These are phyloP conservation scores for Backusella liffmaniae DNA, from an alignment of 192 early-diverging fungal species.

Conservation along the genomic window DNA sequence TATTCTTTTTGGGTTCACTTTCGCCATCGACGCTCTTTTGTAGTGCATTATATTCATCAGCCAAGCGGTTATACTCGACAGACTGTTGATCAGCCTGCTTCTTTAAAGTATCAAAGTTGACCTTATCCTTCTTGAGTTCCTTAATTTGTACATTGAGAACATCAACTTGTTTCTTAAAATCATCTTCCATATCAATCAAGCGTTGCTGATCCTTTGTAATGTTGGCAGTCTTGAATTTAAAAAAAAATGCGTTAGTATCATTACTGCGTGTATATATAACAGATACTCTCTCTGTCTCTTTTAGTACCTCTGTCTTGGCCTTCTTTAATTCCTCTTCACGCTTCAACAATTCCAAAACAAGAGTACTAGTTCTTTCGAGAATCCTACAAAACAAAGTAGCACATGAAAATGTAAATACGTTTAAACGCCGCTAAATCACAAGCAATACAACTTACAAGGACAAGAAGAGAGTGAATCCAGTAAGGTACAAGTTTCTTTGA, in stretches of 20 bases:
- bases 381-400: constrained; percentile 29
- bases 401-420: neutral
- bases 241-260: neutral
- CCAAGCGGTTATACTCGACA: constrained; percentile 26
- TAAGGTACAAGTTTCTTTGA: constrained; percentile 61
- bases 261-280: neutral
- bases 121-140: constrained; percentile 25
- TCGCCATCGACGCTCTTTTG: neutral
- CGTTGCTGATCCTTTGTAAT: constrained; percentile 25
- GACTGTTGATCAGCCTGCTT: constrained; percentile 30
- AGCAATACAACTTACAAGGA: constrained; percentile 41
- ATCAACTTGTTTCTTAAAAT: constrained; percentile 22
- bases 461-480: constrained; percentile 60
- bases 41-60: constrained; percentile 31
- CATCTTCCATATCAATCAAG: constrained; percentile 25
- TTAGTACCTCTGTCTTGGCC: constrained; percentile 20
- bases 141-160: constrained; percentile 21
- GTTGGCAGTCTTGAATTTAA: neutral
- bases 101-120: constrained; percentile 34
- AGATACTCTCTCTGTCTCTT: too few relatives aligned
- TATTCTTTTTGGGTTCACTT: constrained; percentile 35
- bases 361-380: constrained; percentile 51
- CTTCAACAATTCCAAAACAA: constrained; percentile 48
- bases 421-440: neutral
- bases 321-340: constrained; percentile 44